Evolutionary conservation across 1,139 yeast species (phyloP).

Genomic region (Kodamaea derodonti): DNA sequence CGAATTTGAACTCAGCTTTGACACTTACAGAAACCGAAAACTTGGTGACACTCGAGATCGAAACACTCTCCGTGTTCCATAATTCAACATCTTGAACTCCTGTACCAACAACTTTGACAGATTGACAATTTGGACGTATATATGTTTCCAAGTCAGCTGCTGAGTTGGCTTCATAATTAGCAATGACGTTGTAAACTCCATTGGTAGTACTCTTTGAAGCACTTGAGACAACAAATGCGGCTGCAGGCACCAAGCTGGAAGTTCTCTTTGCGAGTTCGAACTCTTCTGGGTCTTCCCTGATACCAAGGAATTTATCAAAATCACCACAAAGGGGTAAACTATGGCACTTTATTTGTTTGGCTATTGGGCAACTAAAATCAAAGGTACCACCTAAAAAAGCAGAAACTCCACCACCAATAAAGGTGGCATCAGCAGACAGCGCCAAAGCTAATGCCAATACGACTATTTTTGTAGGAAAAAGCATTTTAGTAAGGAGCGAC

Average conservation of each 20-base stretch:
- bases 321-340: conserved; percentile 3
- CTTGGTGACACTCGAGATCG: conserved; percentile 13
- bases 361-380: conserved; percentile 4
- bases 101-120: conserved; percentile 17
- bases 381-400: conserved; percentile 1
- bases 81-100: conserved; percentile 17
- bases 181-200: conserved; percentile 16
- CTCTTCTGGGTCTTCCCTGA: conserved; percentile 18
- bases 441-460: conserved; percentile 10
- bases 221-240: conserved; percentile 21
- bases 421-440: conserved; percentile 9
- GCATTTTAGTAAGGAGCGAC: background rate
- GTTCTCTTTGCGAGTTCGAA: conserved; percentile 24
- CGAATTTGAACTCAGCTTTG: conserved; percentile 13
- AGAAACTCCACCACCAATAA: conserved; percentile 6
- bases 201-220: conserved; percentile 14
- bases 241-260: conserved; percentile 17
- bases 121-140: conserved; percentile 13
- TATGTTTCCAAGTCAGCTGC: conserved; percentile 13
- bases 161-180: conserved; percentile 21
- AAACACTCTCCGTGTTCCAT: conserved; percentile 9
- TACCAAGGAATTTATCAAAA: conserved; percentile 1
- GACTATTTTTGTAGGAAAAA: conserved; percentile 2
- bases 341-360: conserved; percentile 2
- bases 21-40: conserved; percentile 20